Evolutionary conservation across 1,284 basidiomycete species (phyloP), one percentile per base, ranked within the genome.

Genomic region (Apiotrichum gamsii): DNA sequence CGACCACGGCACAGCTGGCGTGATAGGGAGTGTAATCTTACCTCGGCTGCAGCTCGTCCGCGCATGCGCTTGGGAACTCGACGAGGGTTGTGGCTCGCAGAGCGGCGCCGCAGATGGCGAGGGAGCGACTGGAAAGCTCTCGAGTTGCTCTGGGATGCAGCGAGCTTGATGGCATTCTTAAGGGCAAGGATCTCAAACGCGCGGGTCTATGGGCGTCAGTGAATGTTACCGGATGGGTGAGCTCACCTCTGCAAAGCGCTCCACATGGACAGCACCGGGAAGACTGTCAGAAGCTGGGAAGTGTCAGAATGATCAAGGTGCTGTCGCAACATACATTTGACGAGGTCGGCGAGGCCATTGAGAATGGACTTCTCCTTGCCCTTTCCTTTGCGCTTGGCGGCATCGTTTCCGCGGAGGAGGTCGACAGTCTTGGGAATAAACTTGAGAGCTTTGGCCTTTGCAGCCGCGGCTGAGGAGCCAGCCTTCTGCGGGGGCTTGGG

Each of bases 91-190:
- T 95, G 91, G 58, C 88, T 91, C 1, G 91, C 91, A 10, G 91
- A 90, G 60, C 91, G 78, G 25, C 91, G 80, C 20, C 91, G 80
- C 13, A 96, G 76, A 65, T 91, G 87, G 19, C 91, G 78, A 10
- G 91, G 91, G 9, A 95, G 77, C 14, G 85, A 82, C 69, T 96
- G 91, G 81, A 91, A 96, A 1, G 83, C 87, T 47, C 91, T 77
- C 51, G 86, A 82, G 0, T 83, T 86, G 20, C 82, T 80, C 52
- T 78, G 80, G 14, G 64, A 59, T 16, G 82, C 79, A 32, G 88
- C 83, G 33, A 76, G 77, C 68, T 85, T 82, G 76, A 94, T 91
- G 0, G 88, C 83, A 20, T 76, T 79, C 55, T 90, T 82, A 82
- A 95, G 88, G 0, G 90, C 86, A 38, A 80, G 74, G 46, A 95